Evolutionary conservation across 2,329 filamentous ascomycete species (phyloP), one percentile per base, ranked within the genome.

Genomic region (Leptographium wingfieldii): DNA sequence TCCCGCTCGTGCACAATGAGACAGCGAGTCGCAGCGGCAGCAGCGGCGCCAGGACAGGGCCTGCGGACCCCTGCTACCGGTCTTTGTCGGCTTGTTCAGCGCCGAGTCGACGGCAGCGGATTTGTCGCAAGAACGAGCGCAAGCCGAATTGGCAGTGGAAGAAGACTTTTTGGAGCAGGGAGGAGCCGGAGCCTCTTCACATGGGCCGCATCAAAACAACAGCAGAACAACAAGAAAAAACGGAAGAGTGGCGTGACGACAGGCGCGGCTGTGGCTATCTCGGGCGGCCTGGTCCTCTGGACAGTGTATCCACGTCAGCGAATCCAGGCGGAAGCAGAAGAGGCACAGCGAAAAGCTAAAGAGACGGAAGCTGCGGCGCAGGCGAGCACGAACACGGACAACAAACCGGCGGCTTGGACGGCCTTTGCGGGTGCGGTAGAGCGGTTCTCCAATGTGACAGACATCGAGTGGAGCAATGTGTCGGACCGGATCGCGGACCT

Each of bases 401-500:
- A 19, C 27, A 52, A 5, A 5, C 25, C 25, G 27, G 6, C 25
- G 3, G 78, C 79, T 7, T 82, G 79, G 80, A 67, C 71, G 55
- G 70, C 71, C 52, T 81, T 82, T 62, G 68, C 76, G 2, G 71
- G 68, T 22, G 71, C 72, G 25, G 77, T 83, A 61, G 76, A 78
- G 64, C 72, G 76, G 48, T 25, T 90, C 57, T 80, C 83, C 16
- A 69, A 77, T 16, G 69, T 78, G 3, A 76, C 79, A 25, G 78
- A 82, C 64, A 72, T 80, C 3, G 78, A 85, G 67, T 84, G 82
- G 79, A 70, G 73, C 5, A 70, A 69, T 1, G 66, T 84, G 11
- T 76, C 82, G 1, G 81, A 83, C 63, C 79, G 75, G 64, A 70
- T 95, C 31, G 84, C 86, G 46, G 85, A 83, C 68, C 80, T 82